Evolutionary conservation across 2,329 filamentous ascomycete genomes (phyloP), one percentile per base, ranked within the genome.

Genomic region (Ophiostoma perfectum): DNA sequence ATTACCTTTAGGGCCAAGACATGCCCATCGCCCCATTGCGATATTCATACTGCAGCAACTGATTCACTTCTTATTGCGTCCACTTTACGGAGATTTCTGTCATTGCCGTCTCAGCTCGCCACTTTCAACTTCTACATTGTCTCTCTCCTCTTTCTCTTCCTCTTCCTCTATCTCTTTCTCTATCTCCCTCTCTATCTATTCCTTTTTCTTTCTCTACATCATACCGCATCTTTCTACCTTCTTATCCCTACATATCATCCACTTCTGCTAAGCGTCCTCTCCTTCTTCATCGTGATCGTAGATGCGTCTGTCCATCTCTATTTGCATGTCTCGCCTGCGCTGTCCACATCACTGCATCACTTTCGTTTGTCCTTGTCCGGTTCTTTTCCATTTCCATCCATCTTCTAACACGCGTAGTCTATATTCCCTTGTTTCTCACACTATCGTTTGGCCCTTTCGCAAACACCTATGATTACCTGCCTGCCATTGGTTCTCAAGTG

Each of bases 241-340:
- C 5, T 27, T 12, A 49, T 49, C 47, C 16, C 16, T n/a, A n/a
- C 14, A 47, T 16, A 60, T 27, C 27, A 27, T 1, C 27, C 27
- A 27, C 27, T 27, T 27, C 27, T 27, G 27, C 27, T 27, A 27
- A 27, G 27, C 27, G 27, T 27, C 27, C 27, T 27, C 27, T 27
- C 27, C 27, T 12, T 38, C 55, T 60, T 60, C 55, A 60, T 60
- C 55, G 12, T 60, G 55, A 60, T 60, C 18, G 36, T 18, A 36
- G 55, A 27, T 36, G 27, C 27, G 27, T 27, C 27, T 27, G 27
- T 27, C 27, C 7, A 38, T 60, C 55, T 60, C n/a, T 60, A 60
- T 60, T 60, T 60, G 55, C 55, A 60, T 60, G 55, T 60, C 55
- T 60, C 36, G 16, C 55, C 12, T 38, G 27, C 36, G 18, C n/a